phyloP scores from a whole-genome alignment of 2,329 filamentous ascomycete genomes.

The Huntiella decipiens region DNA sequence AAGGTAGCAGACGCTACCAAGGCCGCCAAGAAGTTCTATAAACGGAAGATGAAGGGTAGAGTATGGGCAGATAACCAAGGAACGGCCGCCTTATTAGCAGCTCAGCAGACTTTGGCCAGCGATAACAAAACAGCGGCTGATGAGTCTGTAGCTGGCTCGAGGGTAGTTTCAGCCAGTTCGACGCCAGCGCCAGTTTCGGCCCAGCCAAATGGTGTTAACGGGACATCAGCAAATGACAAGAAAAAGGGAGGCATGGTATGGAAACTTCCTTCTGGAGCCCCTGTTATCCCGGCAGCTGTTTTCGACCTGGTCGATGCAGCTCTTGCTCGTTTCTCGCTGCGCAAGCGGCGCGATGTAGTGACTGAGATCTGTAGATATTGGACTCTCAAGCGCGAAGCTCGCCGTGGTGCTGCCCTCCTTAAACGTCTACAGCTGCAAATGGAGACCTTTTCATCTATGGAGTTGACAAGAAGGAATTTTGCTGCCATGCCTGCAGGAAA shows the following conservation, averaged over 20 bases:
- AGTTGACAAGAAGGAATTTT: constrained; percentile 87
- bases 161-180: constrained; percentile 14
- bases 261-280: constrained; percentile 87
- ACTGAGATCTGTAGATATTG: constrained; percentile 92
- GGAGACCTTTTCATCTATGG: constrained; percentile 94
- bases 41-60: constrained; percentile 68
- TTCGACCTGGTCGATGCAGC: constrained; percentile 73
- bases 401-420: constrained; percentile 74
- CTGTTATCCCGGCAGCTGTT: constrained; percentile 77
- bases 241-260: constrained; percentile 26
- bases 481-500: constrained; percentile 77
- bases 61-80: constrained; percentile 86
- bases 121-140: neutral
- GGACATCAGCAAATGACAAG: constrained; percentile 10
- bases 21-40: constrained; percentile 77
- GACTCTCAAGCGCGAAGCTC: constrained; percentile 88
- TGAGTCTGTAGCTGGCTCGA: constrained; percentile 12
- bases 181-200: neutral
- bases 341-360: constrained; percentile 80
- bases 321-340: constrained; percentile 57
- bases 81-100: constrained; percentile 63
- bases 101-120: constrained; percentile 33
- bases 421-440: constrained; percentile 88
- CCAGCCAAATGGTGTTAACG: no score
- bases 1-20: constrained; percentile 61